These are phyloP conservation scores for Plasmodium cynomolgi DNA, from an alignment of 169 alveolate genomes.

Conservation along the genomic window DNA sequence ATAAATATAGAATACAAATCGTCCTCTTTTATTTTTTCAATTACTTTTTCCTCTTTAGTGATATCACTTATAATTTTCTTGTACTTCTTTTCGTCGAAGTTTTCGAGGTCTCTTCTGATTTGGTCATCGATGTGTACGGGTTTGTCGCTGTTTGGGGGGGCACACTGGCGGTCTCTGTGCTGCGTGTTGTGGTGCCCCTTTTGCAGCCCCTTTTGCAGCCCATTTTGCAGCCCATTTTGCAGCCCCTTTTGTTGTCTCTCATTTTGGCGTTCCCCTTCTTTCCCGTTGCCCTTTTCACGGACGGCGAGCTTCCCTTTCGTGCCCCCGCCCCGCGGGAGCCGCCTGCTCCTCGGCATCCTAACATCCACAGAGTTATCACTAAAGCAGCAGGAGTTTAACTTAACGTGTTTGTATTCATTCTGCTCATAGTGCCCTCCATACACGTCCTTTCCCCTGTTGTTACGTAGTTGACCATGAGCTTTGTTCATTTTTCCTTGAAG, in stretches of 20 bases:
- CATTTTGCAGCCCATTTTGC: background rate
- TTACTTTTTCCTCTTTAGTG: conserved; percentile 66
- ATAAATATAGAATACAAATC: conserved; percentile 73
- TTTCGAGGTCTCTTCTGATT: conserved; percentile 45
- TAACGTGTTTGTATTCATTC: background rate
- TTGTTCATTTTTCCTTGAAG: background rate
- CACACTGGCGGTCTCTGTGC: background rate
- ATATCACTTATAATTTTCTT: conserved; percentile 58
- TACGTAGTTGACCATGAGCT: background rate
- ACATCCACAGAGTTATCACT: conserved; percentile 52
- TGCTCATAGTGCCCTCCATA: conserved; percentile 20
- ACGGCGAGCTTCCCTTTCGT: background rate
- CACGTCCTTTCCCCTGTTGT: background rate
- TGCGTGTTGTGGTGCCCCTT: background rate
- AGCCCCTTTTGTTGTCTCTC: background rate
- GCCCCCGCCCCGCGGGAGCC: background rate
- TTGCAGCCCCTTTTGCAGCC: background rate
- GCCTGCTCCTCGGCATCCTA: background rate
- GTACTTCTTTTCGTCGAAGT: conserved; percentile 63
- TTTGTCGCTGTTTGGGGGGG: background rate
- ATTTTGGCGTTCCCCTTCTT: background rate
- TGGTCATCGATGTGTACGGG: background rate
- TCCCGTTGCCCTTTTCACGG: background rate
- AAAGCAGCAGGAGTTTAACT: conserved; percentile 19
- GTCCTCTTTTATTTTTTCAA: conserved; percentile 70